These are phyloP conservation scores for Globisporangium solare DNA, from an alignment of 352 stramenopile genomes.

Conservation along the genomic window DNA sequence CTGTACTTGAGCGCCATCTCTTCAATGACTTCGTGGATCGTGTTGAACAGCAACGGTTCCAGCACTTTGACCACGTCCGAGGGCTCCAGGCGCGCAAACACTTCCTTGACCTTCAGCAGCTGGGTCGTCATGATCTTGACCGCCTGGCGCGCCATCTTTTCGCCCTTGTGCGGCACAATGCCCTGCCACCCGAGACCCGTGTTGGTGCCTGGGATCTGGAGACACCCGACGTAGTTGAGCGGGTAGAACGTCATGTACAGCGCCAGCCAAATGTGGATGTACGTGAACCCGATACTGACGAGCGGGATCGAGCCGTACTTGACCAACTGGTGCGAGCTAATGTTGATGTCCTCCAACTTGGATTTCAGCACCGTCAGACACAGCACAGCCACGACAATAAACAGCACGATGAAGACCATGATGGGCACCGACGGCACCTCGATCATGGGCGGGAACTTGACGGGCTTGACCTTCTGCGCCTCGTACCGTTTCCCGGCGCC, in stretches of 20 bases:
- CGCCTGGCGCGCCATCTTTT: constrained; percentile 95
- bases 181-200: constrained; percentile 96
- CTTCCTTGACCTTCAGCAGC: constrained; percentile 90
- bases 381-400: constrained; percentile 49
- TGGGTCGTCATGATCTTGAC: constrained; percentile 93
- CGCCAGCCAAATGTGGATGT: constrained; percentile 94
- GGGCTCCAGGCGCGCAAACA: constrained; percentile 91
- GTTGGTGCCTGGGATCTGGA: constrained; percentile 85
- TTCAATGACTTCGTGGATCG: constrained; percentile 85
- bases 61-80: constrained; percentile 88
- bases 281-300: constrained; percentile 90
- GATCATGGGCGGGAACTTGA: constrained; percentile 82
- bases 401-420: constrained; percentile 37
- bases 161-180: constrained; percentile 95
- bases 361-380: constrained; percentile 76
- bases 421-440: constrained; percentile 66
- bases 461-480: constrained; percentile 27
- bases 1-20: constrained; percentile 90
- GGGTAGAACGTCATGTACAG: constrained; percentile 99
- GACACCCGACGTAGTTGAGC: constrained; percentile 89
- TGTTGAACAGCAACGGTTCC: constrained; percentile 89
- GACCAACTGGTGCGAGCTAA: constrained; percentile 59
- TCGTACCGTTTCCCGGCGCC: constrained; percentile 17
- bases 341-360: constrained; percentile 41
- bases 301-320: constrained; percentile 83